A percentile compares a stretch with the other conserved stretches of the same genome.
phyloP scores from a whole-genome alignment of 176 grass and related monocot species.

The Chrysopogon serrulatus region DNA sequence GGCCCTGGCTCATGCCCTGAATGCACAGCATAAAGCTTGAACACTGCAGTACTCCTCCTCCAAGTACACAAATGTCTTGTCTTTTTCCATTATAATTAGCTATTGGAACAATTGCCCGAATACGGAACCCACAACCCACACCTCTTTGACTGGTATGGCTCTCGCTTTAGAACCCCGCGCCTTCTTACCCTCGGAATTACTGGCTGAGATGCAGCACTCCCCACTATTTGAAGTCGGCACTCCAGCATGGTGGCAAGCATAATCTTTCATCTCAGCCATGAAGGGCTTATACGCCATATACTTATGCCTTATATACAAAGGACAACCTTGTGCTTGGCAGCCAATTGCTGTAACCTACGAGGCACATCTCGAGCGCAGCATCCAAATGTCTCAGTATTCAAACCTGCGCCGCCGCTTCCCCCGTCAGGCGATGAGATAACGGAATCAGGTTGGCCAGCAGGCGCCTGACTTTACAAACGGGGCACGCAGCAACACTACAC shows the following conservation, averaged over 20 bases:
- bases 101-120: slow-evolving; percentile 95
- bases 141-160: slow-evolving; percentile 95
- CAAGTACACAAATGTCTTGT: slow-evolving; percentile 94
- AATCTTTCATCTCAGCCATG: slow-evolving; percentile 99
- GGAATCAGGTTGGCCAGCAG: slow-evolving; percentile 41
- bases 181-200: slow-evolving; percentile 60
- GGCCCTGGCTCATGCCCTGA: slow-evolving; percentile 95
- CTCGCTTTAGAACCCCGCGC: slow-evolving; percentile 72
- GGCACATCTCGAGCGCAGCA: slow-evolving; percentile 90
- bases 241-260: slow-evolving; percentile 91
- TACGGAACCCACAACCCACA: slow-evolving; percentile 98
- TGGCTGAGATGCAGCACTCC: slow-evolving; percentile 27
- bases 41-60: slow-evolving; percentile 95
- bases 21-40: slow-evolving; percentile 93
- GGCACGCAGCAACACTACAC: slow-evolving; percentile 80
- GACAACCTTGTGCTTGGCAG: slow-evolving; percentile 94
- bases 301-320: slow-evolving; percentile 97
- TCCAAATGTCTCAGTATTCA: slow-evolving; percentile 91
- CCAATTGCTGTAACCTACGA: slow-evolving; percentile 75
- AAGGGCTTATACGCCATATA: slow-evolving; percentile 99
- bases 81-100: slow-evolving; percentile 96
- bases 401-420: slow-evolving; percentile 85
- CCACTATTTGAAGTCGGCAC: slow-evolving; percentile 56
- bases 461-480: slow-evolving; percentile 64
- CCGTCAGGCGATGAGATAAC: slow-evolving; percentile 33